phyloP scores from a whole-genome alignment of 176 grass and related monocot species.

The Lolium perenne region DNA sequence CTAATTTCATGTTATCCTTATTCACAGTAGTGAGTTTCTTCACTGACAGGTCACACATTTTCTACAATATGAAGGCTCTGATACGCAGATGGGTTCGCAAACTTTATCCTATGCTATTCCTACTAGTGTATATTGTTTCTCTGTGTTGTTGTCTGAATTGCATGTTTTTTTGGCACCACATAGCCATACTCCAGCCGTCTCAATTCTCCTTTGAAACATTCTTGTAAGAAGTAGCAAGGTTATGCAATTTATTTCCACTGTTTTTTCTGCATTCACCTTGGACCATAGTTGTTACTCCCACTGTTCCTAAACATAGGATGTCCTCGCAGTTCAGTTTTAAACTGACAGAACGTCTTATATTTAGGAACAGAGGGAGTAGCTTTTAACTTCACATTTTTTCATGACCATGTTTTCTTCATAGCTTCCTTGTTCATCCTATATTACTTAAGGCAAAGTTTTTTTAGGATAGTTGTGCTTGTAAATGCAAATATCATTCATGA shows the following conservation, averaged over 20 bases:
- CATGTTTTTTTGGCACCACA: background rate
- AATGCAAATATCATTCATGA: conserved; percentile 8
- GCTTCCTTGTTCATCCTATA: conserved; percentile 19
- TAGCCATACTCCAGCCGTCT: background rate
- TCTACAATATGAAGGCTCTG: conserved; percentile 13
- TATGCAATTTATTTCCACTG: conserved; percentile 30
- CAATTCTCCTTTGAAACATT: conserved; percentile 9
- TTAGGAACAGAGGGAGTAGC: background rate
- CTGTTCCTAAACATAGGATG: no score
- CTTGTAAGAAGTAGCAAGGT: background rate
- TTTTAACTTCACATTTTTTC: background rate
- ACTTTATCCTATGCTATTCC: conserved; percentile 22
- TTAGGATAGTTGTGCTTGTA: conserved; percentile 11
- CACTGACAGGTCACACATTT: background rate
- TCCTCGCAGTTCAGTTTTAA: no score
- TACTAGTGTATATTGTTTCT: background rate
- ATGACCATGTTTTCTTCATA: background rate
- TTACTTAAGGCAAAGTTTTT: background rate
- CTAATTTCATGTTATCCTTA: conserved; percentile 21
- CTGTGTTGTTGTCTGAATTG: background rate
- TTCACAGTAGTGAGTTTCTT: background rate
- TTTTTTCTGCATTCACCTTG: conserved; percentile 1
- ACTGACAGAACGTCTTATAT: no score
- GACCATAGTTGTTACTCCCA: background rate
- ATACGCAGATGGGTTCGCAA: background rate